Percentiles rank a stretch among this genome's conserved stretches.
These are phyloP conservation scores for Candida odintsovae DNA, from an alignment of 805 yeast genomes.

Conservation along the genomic window DNA sequence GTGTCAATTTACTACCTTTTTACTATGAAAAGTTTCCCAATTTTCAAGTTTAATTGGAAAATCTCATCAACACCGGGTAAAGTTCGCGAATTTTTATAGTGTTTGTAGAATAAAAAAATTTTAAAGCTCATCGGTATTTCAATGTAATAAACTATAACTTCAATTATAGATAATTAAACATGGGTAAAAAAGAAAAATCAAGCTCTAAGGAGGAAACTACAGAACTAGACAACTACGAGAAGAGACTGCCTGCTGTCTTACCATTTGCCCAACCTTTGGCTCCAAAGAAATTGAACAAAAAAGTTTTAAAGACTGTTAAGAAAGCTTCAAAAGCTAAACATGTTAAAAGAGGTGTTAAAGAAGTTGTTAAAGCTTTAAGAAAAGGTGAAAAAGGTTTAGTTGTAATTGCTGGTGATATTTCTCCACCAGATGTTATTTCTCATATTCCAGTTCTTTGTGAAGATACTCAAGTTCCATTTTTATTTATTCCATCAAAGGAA, in stretches of 20 bases:
- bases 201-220: conserved; percentile 21
- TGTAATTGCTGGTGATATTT: conserved; percentile 95
- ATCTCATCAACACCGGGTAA: not conserved
- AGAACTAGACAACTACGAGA: conserved; percentile 79
- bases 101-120: conserved; percentile 2
- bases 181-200: conserved; percentile 43
- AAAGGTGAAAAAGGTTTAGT: conserved; percentile 98
- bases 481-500: conserved; percentile 95
- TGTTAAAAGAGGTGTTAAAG: conserved; percentile 98
- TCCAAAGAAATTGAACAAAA: conserved; percentile 91
- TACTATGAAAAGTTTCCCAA: not conserved
- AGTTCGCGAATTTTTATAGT: not conserved
- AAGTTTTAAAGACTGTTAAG: conserved; percentile 90
- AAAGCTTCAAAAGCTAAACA: conserved; percentile 98
- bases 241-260: conserved; percentile 81
- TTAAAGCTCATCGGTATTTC: conserved; percentile 7
- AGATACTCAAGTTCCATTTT: conserved; percentile 84
- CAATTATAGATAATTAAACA: conserved; percentile 9
- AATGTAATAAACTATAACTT: not conserved
- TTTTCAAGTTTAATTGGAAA: not conserved
- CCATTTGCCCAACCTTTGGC: conserved; percentile 96
- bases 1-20: not conserved
- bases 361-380: conserved; percentile 95
- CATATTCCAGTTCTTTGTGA: conserved; percentile 97
- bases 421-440: conserved; percentile 94